Base-by-base conservation (phyloP, 176 grass and related monocot genomes). In the Lolium multiflorum region DNA sequence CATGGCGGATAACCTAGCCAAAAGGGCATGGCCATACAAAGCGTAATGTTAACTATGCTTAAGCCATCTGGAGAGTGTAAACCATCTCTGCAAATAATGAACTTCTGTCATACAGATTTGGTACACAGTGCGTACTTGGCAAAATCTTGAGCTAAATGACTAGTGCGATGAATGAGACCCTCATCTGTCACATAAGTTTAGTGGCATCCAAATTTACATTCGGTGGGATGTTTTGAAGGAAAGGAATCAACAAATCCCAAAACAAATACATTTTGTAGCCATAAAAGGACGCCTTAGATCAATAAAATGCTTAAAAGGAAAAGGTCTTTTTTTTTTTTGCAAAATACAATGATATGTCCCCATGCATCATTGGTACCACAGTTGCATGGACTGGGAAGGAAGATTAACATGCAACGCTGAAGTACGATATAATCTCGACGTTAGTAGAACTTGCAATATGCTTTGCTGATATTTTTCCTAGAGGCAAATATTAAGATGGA, bases 401-500 rank as follows among this genome's bases (percentile, higher is more conserved):
- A 43, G 72, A 71, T 20, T 49, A 68, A 50, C 28, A 28, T 38
- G 54, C 43, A 63, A 61, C 7, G 6, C 50, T 43, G 71, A 77
- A 26, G 12, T 82, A 72, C 25, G 71, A 80, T 62, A 72, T 64
- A 70, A n/a, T 26, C 46, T 50, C 13, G 44, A 24, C 70, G 6
- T 8, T 14, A 74, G 71, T 74, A 80, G 38, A 86, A 51, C 26
- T 51, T 73, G 14, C 18, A 60, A 39, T 51, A n/a, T 47, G 22
- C 59, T 43, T 21, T 77, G 38, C 11, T 69, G 5, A 70, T 60
- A 35, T 10, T 74, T 59, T 25, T 37, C 41, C 49, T 39, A 15
- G 80, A 88, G 50, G 51, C 18, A 77, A 78, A 83, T 28, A 61
- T 71, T 63, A 56, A 78, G 14, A 88, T 83, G 86, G 49, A 59